Base-by-base conservation (phyloP, 1,284 basidiomycete species). In the Ganoderma lingzhi region DNA sequence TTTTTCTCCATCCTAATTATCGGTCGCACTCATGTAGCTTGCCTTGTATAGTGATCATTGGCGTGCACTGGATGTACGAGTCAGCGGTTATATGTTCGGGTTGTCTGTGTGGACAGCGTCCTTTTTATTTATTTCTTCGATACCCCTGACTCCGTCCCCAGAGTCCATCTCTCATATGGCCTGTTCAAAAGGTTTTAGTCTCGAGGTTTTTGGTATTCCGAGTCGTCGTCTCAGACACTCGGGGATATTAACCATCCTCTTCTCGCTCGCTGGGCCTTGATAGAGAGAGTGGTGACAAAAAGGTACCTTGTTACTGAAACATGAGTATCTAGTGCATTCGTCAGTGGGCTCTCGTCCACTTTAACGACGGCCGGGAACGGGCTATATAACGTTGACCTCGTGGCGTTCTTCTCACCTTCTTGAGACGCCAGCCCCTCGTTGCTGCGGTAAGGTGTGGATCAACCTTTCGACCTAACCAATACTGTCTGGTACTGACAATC, bases 381-480 rank as follows among this genome's bases (percentile, higher is more conserved):
- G 44, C 8, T 4, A 23, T 10, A 48, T 19, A 23, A 8, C 48
- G 3, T 28, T 19, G 10, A 8, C 48, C 23, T 28, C 23, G n/a
- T 53, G 48, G 23, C 48, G 17, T 56, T 56, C 55, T 56, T 56
- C 53, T 55, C 55, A 35, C 3, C 55, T 35, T 58, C 56, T 6
- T 23, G 37, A 39, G 56, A 35, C 56, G 35, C 35, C 37, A 12
- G 5, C 37, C 9, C 37, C 17, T 39, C n/a, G 19, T 17, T 59
- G 56, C 56, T 59, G 56, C 56, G 56, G 56, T 59, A 59, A 12
- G 32, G 32, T 6, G 17, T 35, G 32, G 23, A 8, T 6, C 35
- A 14, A 19, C 17, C 32, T n/a, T 6, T 39, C n/a, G 19, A n/a
- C 35, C 9, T 12, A 19, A 39, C 37, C 10, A 2, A 10, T 12